These are phyloP conservation scores for Dothideomycetidae sp. DNA, from an alignment of 2,329 filamentous ascomycete genomes.

Conservation along the genomic window DNA sequence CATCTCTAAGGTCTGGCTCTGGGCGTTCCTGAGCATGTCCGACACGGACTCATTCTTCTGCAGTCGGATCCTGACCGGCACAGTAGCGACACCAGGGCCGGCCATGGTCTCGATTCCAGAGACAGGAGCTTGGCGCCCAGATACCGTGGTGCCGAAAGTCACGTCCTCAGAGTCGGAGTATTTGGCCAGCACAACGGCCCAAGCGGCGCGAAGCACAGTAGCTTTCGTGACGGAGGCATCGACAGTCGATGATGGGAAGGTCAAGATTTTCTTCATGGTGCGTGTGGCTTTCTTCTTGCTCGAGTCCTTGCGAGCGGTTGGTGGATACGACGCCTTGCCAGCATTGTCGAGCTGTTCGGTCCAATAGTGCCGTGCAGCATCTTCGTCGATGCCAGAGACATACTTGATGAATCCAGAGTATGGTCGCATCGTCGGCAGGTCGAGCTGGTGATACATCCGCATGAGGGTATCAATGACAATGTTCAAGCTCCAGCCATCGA, in stretches of 20 bases:
- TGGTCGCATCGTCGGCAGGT: neutral
- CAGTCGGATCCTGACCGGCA: conserved; percentile 24
- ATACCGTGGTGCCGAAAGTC: conserved; percentile 23
- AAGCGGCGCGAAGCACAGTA: conserved; percentile 17
- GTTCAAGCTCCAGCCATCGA: conserved; percentile 27
- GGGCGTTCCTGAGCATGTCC: conserved; percentile 11
- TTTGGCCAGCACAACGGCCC: conserved; percentile 19
- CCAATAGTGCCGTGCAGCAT: conserved; percentile 23
- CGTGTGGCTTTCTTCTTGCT: conserved; percentile 13
- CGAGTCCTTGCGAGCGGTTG: conserved; percentile 17
- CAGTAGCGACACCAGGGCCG: conserved; percentile 27
- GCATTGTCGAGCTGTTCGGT: conserved; percentile 19
- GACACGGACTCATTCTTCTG: conserved; percentile 16
- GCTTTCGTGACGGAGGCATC: neutral
- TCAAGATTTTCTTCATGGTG: conserved; percentile 16
- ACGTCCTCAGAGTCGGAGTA: conserved; percentile 21
- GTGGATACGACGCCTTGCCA: conserved; percentile 22
- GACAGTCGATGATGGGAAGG: conserved; percentile 12
- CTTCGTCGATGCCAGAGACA: conserved; percentile 15
- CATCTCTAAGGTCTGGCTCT: conserved; percentile 15
- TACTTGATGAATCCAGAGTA: conserved; percentile 21
- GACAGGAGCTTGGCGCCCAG: conserved; percentile 24
- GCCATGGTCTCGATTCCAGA: conserved; percentile 22
- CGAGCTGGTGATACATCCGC: neutral
- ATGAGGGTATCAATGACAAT: conserved; percentile 20